Base-by-base conservation (phyloP, 1,284 basidiomycete species). In the Cryptococcus depauperatus region DNA sequence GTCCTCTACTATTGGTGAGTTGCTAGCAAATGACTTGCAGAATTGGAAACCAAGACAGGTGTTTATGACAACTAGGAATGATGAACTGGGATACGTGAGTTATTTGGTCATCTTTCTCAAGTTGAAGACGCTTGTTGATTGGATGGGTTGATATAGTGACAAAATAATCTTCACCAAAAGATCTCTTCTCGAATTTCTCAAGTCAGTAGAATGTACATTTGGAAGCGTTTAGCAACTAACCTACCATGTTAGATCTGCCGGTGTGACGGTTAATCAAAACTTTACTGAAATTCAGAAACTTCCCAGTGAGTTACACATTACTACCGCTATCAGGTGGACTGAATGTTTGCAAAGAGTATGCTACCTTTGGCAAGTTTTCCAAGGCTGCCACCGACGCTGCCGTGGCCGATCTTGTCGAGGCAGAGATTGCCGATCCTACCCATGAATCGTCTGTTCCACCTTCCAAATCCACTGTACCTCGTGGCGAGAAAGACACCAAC, bases 101-200 rank as follows among this genome's bases (percentile, higher is more conserved):
- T 35, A 4, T 29, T 3, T 18, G 6, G 40, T 18, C 3, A 16
- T 25, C 6, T 18, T 25, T 13, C 25, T 43, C n/a, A n/a, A n/a
- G n/a, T n/a, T n/a, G n/a, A n/a, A n/a, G n/a, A n/a, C n/a, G n/a
- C n/a, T n/a, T n/a, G n/a, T n/a, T n/a, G n/a, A n/a, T n/a, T n/a
- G n/a, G n/a, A n/a, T n/a, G 5, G 21, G 7, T 7, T 10, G n/a
- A n/a, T n/a, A 2, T 47, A 69, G 66, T 42, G 66, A 69, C 56
- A 69, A 69, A 61, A 69, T 69, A 35, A 64, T 69, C 44, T 71
- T 71, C 57, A 67, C 67, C 41, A 71, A 71, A 53, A 58, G 69
- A 48, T 69, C 68, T 42, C 53, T 71, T 28, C 59, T 71, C 35
- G 69, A 71, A 50, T 71, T 71, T 56, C 58, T 71, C 47, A 71